Evolutionary conservation across 257 asterid species (phyloP).

Genomic region (Fraxinus americana): DNA sequence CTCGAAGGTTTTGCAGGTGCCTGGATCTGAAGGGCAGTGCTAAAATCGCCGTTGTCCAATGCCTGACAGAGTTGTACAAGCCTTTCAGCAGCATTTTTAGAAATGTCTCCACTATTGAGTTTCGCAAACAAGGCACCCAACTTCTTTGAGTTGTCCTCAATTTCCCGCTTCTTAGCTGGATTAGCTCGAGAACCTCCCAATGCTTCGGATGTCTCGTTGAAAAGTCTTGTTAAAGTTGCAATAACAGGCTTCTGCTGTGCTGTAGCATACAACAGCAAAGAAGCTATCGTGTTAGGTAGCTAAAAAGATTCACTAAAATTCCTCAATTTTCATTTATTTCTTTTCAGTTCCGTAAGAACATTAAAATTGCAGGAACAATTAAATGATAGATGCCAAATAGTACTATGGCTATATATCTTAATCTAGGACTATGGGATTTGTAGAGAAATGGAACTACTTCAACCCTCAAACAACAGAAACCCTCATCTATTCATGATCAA

Average conservation of each 20-base stretch:
- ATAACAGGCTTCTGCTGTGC: slow-evolving; percentile 91
- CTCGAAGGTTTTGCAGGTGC: slow-evolving; percentile 31
- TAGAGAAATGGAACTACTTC: background rate
- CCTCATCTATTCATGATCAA: background rate
- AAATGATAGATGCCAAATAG: background rate
- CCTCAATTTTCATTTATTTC: background rate
- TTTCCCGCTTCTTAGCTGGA: slow-evolving; percentile 92
- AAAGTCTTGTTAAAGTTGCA: slow-evolving; percentile 80
- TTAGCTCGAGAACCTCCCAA: slow-evolving; percentile 88
- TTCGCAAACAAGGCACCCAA: slow-evolving; percentile 82
- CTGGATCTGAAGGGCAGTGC: slow-evolving; percentile 90
- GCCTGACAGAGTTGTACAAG: slow-evolving; percentile 91
- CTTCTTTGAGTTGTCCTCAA: slow-evolving; percentile 91
- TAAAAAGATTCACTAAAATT: background rate
- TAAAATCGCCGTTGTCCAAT: slow-evolving; percentile 78
- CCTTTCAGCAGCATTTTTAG: slow-evolving; percentile 88
- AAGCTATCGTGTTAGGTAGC: background rate
- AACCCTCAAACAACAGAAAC: background rate
- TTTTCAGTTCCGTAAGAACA: background rate
- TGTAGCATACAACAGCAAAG: slow-evolving; percentile 35
- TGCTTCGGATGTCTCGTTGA: slow-evolving; percentile 85
- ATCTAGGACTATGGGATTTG: background rate
- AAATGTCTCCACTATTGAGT: slow-evolving; percentile 81
- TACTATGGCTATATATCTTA: background rate
- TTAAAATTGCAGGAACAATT: background rate